Percentiles rank a stretch among this genome's conserved stretches.
phyloP scores from a whole-genome alignment of 2,329 filamentous ascomycete genomes.

The Tolypocladium tundrense region DNA sequence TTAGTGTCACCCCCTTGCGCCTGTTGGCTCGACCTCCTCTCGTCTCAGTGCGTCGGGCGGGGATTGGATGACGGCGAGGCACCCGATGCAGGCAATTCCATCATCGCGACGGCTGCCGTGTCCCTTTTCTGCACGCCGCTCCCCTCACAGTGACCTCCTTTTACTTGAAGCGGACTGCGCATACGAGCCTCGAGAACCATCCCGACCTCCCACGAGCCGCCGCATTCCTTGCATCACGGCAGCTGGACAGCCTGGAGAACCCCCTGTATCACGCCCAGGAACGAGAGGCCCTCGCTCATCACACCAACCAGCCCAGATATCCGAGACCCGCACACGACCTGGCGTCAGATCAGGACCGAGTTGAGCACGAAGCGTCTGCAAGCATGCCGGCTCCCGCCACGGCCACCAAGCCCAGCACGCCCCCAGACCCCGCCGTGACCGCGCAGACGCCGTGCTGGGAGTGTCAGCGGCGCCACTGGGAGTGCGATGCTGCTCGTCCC shows the following conservation, averaged over 20 bases:
- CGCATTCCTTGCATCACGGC: not conserved
- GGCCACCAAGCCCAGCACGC: not conserved
- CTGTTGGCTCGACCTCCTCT: not conserved
- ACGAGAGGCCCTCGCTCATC: not conserved
- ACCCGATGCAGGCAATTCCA: no score
- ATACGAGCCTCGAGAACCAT: not conserved
- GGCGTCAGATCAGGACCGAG: not conserved
- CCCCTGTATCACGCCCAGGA: not conserved
- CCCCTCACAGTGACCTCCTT: not conserved
- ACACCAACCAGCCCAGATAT: not conserved
- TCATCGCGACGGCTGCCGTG: no score
- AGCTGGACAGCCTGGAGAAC: not conserved
- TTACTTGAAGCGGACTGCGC: not conserved
- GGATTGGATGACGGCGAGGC: not conserved
- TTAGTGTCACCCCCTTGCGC: no score
- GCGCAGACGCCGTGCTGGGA: conserved; percentile 27
- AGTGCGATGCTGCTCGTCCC: conserved; percentile 26
- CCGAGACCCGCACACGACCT: not conserved
- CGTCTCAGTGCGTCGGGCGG: not conserved
- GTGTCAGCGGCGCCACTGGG: conserved; percentile 26
- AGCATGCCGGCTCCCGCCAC: not conserved
- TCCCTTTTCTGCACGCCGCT: not conserved
- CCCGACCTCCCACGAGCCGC: not conserved
- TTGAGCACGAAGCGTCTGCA: not conserved
- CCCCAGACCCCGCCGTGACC: not conserved